phyloP scores from a whole-genome alignment of 768 basidiomycete genomes.

The Serpula lacrymans region DNA sequence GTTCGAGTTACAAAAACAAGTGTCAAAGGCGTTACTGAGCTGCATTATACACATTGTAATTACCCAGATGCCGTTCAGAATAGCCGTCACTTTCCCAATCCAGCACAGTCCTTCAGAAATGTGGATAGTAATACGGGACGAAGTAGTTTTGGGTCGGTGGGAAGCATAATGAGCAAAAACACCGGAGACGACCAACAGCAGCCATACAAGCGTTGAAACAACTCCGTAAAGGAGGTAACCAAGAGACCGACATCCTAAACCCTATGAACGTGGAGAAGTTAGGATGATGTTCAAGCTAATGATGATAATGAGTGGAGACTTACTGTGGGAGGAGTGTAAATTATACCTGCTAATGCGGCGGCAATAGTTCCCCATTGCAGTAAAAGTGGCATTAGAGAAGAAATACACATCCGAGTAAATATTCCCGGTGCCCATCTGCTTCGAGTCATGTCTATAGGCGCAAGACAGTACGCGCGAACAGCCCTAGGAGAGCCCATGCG shows the following conservation, averaged over 20 bases:
- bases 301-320: neutral
- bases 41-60: constrained; percentile 15
- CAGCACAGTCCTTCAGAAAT: constrained; percentile 8
- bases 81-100: constrained; percentile 11
- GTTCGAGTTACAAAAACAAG: constrained; percentile 18
- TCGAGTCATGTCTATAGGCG: constrained; percentile 2
- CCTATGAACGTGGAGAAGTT: neutral
- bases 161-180: too few relatives aligned
- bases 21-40: constrained; percentile 15
- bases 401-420: constrained; percentile 12
- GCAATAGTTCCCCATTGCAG: constrained; percentile 22
- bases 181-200: constrained; percentile 14
- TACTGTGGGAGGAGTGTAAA: constrained; percentile 17
- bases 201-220: constrained; percentile 15
- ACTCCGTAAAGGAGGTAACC: constrained; percentile 16
- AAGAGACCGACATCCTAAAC: constrained; percentile 18
- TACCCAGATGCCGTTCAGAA: constrained; percentile 15
- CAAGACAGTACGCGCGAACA: constrained; percentile 9
- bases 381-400: constrained; percentile 13
- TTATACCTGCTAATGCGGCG: constrained; percentile 16
- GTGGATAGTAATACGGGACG: neutral
- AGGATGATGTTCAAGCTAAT: neutral
- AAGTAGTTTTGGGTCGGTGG: too few relatives aligned
- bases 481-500: constrained; percentile 5
- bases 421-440: constrained; percentile 13